A percentile compares a stretch with the other conserved stretches of the same genome.
Conservation (phyloP, 192 early-diverging fungal species). For the Phlyctochytrium arcticum region DNA sequence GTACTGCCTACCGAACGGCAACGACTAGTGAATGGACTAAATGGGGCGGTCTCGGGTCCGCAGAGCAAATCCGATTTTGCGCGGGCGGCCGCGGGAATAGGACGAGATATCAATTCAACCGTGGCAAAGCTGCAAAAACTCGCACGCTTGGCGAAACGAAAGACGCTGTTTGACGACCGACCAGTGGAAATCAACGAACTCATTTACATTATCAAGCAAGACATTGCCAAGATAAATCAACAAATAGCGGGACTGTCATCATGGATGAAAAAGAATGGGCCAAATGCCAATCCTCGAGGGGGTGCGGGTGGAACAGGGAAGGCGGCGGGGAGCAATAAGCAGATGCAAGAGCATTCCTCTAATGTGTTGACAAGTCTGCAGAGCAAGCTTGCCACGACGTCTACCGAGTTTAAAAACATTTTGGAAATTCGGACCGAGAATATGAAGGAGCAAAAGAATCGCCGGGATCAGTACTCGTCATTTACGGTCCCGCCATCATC, state of each 20-base stretch:
- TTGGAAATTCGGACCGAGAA: slow-evolving; percentile 95
- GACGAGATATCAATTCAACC: slow-evolving; percentile 82
- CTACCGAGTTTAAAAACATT: slow-evolving; percentile 88
- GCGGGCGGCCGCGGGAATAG: slow-evolving; percentile 75
- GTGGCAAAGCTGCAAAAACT: slow-evolving; percentile 81
- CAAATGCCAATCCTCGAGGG: neutral
- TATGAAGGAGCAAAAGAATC: slow-evolving; percentile 85
- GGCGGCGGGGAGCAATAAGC: slow-evolving; percentile 30
- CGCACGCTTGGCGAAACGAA: slow-evolving; percentile 87
- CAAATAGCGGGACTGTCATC: slow-evolving; percentile 86
- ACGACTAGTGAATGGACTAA: slow-evolving; percentile 13
- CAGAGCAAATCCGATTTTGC: slow-evolving; percentile 75
- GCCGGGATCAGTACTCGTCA: slow-evolving; percentile 83
- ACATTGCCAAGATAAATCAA: slow-evolving; percentile 89
- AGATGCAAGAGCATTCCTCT: slow-evolving; percentile 83
- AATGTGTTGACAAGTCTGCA: slow-evolving; percentile 92
- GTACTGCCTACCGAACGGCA: slow-evolving; percentile 18
- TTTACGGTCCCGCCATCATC: neutral
- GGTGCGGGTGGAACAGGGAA: neutral
- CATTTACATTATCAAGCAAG: slow-evolving; percentile 91
- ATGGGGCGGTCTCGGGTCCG: neutral
- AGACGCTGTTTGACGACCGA: slow-evolving; percentile 95
- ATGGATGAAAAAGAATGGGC: slow-evolving; percentile 57
- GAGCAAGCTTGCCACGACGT: slow-evolving; percentile 85
- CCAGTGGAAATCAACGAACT: slow-evolving; percentile 94